phyloP scores from a whole-genome alignment of 805 yeast genomes.

The Groenewaldozyma tartarivorans region DNA sequence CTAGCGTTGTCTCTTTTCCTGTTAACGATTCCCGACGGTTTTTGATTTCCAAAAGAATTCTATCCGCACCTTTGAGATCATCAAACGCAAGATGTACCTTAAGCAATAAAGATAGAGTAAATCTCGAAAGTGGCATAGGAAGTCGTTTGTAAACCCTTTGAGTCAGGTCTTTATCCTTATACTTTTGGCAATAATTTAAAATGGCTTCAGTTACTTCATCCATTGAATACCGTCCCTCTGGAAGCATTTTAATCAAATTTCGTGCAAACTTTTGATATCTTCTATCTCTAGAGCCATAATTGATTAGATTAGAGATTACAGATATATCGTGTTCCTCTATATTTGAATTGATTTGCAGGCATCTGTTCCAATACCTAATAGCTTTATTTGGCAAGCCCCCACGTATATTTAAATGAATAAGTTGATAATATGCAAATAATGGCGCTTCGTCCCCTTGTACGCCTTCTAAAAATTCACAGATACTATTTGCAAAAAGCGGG shows the following conservation, averaged over 20 bases:
- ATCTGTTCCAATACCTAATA: background rate
- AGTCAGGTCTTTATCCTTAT: conserved; percentile 11
- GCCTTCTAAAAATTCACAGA: background rate
- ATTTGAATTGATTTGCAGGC: background rate
- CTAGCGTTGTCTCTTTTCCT: conserved; percentile 7
- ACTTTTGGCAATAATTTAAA: conserved; percentile 15
- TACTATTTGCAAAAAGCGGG: background rate
- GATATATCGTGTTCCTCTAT: background rate
- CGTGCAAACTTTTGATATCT: conserved; percentile 8
- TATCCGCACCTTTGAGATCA: conserved; percentile 16
- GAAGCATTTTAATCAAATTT: conserved; percentile 9
- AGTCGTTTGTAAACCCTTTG: conserved; percentile 8
- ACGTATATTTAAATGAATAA: too few species aligned
- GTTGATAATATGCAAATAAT: too few species aligned
- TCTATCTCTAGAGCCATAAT: background rate
- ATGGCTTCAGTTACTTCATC: conserved; percentile 18
- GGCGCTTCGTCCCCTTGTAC: background rate
- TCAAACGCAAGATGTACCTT: conserved; percentile 13
- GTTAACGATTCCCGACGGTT: conserved; percentile 7
- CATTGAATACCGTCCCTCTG: conserved; percentile 7
- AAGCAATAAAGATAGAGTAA: conserved; percentile 12
- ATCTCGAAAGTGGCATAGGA: conserved; percentile 11
- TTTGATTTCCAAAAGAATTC: conserved; percentile 14
- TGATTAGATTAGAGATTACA: background rate
- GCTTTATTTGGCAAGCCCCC: background rate